Conservation (phyloP, 345 rosid genomes). For the Eutrema heterophyllum region DNA sequence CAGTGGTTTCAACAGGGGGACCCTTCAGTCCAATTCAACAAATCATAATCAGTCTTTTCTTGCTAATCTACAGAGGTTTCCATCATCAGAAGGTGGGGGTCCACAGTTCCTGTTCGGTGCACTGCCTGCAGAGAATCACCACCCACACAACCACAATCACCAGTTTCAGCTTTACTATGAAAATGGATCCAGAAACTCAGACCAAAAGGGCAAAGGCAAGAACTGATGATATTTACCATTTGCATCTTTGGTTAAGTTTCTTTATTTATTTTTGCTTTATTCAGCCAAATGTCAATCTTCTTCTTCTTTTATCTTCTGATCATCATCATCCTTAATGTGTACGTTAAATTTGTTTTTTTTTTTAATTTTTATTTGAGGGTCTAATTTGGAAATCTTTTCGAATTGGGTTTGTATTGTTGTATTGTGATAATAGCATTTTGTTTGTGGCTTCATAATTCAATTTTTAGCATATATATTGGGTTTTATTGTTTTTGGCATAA, state of each 20-base stretch:
- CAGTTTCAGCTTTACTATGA: conserved; percentile 81
- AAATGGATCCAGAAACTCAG: conserved; percentile 62
- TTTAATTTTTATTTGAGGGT: background rate
- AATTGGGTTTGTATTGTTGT: conserved; percentile 26
- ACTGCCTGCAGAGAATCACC: conserved; percentile 57
- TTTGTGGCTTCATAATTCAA: conserved; percentile 21
- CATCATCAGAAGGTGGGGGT: conserved; percentile 45
- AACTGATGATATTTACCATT: conserved; percentile 36
- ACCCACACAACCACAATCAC: conserved; percentile 54
- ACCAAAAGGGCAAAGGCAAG: conserved; percentile 84
- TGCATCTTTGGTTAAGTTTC: conserved; percentile 9
- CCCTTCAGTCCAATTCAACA: conserved; percentile 99
- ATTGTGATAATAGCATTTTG: conserved; percentile 17
- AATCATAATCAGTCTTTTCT: conserved; percentile 46
- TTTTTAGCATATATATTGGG: background rate
- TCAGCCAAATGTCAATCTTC: conserved; percentile 7
- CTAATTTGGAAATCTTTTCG: background rate
- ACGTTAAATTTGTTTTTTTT: conserved; percentile 4
- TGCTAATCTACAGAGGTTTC: conserved; percentile 68
- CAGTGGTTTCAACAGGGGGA: conserved; percentile 97
- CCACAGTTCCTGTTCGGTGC: conserved; percentile 71
- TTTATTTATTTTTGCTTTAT: background rate
- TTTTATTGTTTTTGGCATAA: background rate
- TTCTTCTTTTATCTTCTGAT: background rate
- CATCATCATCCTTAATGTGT: conserved; percentile 6